Evolutionary conservation across 1,284 basidiomycete genomes (phyloP), one percentile per base, ranked within the genome.

Genomic region (Ceraceosorus bombacis): DNA sequence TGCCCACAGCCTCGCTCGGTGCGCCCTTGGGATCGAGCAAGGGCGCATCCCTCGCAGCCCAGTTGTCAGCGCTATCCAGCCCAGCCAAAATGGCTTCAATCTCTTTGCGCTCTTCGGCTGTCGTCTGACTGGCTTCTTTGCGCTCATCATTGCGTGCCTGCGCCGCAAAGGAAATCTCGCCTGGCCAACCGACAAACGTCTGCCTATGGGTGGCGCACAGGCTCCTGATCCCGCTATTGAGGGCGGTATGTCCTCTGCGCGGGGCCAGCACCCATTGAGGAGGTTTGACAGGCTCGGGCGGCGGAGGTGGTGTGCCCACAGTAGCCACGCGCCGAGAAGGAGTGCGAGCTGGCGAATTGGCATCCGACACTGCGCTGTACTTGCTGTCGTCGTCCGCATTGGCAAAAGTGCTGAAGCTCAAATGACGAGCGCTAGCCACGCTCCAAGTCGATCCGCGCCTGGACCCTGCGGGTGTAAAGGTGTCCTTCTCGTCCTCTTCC

Each of bases 141-240:
- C 74, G 67, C n/a, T 66, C 62, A 50, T 77, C 74, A 52, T 64
- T 56, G 39, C 61, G 59, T 5, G 72, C 69, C 57, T 74, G 67
- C 5, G 58, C 60, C 8, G 70, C 70, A 61, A 72, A 74, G 53
- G 83, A 78, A 62, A 97, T 83, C 68, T 96, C 91, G 48, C 93
- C 94, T 0, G 89, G 90, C 88, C 93, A 95, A 38, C 90, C 94
- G 52, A 97, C 83, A 71, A 96, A 85, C 66, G 95, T 79, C 80
- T 98, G 90, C 66, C 91, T 86, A 78, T 94, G 89, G 0, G 88
- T 87, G 10, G 84, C 80, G 9, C 86, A 84, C 51, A 98, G 84
- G 4, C 87, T 88, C 59, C 86, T 85, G 72, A 97, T 92, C 43
- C 95, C 94, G 54, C 87, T 88, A 68, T 94, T 88, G 88, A 98